These are phyloP conservation scores for Hordeum vulgare DNA, from an alignment of 176 grass and related monocot species.

Conservation along the genomic window MorexV3_pseudomolecules_assembly NC_058522.1:503812457-503812956, in stretches of 20 bases:
- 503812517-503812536: too few relatives aligned
- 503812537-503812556: too few relatives aligned
- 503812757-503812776: conserved; percentile 54
- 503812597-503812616: background rate
- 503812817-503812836: conserved; percentile 64
- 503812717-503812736: conserved; percentile 35
- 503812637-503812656: conserved; percentile 34
- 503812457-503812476: too few relatives aligned
- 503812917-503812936: conserved; percentile 1
- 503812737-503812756: conserved; percentile 67
- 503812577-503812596: conserved; percentile 31
- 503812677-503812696: conserved; percentile 85
- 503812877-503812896: conserved; percentile 69
- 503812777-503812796: conserved; percentile 34
- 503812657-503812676: conserved; percentile 43
- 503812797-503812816: conserved; percentile 64
- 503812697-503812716: conserved; percentile 49
- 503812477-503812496: too few relatives aligned
- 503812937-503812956: background rate
- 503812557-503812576: conserved; percentile 67
- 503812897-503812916: conserved; percentile 49
- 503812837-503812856: conserved; percentile 57
- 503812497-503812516: too few relatives aligned
- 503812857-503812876: conserved; percentile 56
- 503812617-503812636: conserved; percentile 35